Base-by-base conservation (phyloP, 805 yeast genomes). In the Maudiozyma turicensis region DNA sequence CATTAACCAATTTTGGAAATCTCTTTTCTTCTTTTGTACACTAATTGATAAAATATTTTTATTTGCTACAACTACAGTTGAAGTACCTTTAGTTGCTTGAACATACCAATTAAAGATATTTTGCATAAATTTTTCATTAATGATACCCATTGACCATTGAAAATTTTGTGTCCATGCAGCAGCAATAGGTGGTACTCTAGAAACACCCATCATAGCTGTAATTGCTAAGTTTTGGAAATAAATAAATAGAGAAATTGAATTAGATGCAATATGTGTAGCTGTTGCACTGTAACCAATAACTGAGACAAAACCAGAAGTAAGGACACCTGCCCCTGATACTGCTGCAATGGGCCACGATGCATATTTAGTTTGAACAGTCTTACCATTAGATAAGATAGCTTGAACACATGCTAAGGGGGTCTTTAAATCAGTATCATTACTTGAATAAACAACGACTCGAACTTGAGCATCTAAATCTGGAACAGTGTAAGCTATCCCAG, bases 101-200 rank as follows among this genome's bases (percentile, higher is more conserved):
- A 91, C 82, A 66, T 91, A 91, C 99, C 99, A 91, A 64, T 83
- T 78, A 55, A 93, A 84, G 53, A 88, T 85, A 41, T 73, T 66
- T 66, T 90, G 96, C 79, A 91, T 84, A 60, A 89, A 86, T 11
- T 69, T 66, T 7, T 81, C 79, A 48, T 77, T 76, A 58, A 93
- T 86, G 54, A 91, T 82, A 44, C 99, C 99, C 78, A 91, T 78
- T 1, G 97, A 82, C 98, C 98, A 91, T 67, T 80, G 82, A 73
- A 93, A 93, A 71, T 91, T 93, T 68, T 91, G 96, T 33, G 95
- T 82, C 99, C 99, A 91, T 2, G 98, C 90, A 3, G 95, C 88
- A 5, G 97, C 98, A 57, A 93, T 90, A 2, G 99, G 99, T 1
- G 99, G 99, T 20, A 88, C 86, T 52, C 79, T 73, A 20, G 87